These are phyloP conservation scores for Samsoniella hepiali DNA, from an alignment of 2,329 filamentous ascomycete species.

Conservation along the genomic window DNA sequence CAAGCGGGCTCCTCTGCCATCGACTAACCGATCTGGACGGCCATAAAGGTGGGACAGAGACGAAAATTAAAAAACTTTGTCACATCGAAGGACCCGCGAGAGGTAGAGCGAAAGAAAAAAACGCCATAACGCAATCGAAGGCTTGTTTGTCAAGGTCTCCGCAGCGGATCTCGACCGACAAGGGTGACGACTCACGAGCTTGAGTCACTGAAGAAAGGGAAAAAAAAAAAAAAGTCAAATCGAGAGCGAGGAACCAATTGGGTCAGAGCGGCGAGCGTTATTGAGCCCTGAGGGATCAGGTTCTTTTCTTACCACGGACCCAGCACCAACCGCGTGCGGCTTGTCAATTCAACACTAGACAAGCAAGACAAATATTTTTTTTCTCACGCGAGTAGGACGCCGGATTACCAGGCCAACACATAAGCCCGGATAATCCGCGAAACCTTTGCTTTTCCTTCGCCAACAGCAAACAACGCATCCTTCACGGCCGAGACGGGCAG, in stretches of 20 bases:
- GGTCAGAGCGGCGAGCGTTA: not conserved
- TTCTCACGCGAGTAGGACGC: not conserved
- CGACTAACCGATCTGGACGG: not conserved
- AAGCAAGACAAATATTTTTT: not conserved
- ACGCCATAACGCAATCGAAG: not conserved
- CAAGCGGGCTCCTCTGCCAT: not conserved
- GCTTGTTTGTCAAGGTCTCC: constrained; percentile 12
- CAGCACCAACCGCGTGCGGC: not conserved
- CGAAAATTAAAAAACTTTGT: not conserved
- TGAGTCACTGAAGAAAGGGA: not conserved
- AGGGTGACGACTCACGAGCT: not conserved
- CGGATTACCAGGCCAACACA: not conserved
- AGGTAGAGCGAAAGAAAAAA: not conserved
- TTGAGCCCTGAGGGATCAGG: not conserved
- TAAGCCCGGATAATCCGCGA: not conserved
- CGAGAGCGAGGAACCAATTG: constrained; percentile 4
- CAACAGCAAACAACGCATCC: not conserved
- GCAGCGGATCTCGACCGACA: constrained; percentile 16
- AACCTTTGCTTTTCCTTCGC: not conserved
- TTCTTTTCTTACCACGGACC: not conserved
- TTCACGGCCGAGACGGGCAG: not conserved
- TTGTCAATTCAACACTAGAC: constrained; percentile 14
- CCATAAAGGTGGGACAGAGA: constrained; percentile 2
- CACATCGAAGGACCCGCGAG: not conserved
- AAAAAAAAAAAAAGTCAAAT: not conserved